Conservation (phyloP, 441 rosid genomes). For the Erysimum cheiri region DNA sequence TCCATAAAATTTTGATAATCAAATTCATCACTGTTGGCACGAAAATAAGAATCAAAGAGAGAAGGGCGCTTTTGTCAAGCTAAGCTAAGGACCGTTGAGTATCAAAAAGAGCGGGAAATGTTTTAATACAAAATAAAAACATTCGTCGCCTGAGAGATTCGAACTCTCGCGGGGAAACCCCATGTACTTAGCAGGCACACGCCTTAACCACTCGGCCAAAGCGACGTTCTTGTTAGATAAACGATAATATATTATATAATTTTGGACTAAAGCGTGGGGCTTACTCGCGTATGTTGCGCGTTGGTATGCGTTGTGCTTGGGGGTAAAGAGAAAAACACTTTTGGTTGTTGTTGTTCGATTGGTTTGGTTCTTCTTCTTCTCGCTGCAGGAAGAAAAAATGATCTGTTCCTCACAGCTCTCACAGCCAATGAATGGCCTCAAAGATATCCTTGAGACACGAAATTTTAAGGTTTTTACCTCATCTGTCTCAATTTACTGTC, state of each 20-base stretch:
- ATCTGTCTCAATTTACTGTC: background rate
- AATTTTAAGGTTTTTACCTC: conserved; percentile 66
- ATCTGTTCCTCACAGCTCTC: conserved; percentile 50
- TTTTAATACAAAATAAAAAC: background rate
- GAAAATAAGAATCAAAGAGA: background rate
- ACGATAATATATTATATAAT: too few species aligned
- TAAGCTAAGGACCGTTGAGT: background rate
- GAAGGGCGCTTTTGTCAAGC: background rate
- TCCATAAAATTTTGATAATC: background rate
- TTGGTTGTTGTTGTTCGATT: background rate
- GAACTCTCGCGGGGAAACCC: conserved; percentile 26
- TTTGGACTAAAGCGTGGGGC: background rate
- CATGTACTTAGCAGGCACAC: conserved; percentile 97
- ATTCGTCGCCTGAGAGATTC: conserved; percentile 21
- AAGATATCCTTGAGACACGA: conserved; percentile 64
- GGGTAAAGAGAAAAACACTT: background rate
- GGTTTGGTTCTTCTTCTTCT: conserved; percentile 10
- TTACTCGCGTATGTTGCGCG: conserved; percentile 12
- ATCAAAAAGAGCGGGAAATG: background rate
- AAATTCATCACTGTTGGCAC: background rate
- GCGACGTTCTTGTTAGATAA: background rate
- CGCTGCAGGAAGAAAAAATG: conserved; percentile 22
- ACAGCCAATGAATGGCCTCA: conserved; percentile 67
- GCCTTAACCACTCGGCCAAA: conserved; percentile 76
- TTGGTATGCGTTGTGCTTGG: too few species aligned